Evolutionary conservation across 345 rosid species (phyloP).

Genomic region (Salix udensis): DNA sequence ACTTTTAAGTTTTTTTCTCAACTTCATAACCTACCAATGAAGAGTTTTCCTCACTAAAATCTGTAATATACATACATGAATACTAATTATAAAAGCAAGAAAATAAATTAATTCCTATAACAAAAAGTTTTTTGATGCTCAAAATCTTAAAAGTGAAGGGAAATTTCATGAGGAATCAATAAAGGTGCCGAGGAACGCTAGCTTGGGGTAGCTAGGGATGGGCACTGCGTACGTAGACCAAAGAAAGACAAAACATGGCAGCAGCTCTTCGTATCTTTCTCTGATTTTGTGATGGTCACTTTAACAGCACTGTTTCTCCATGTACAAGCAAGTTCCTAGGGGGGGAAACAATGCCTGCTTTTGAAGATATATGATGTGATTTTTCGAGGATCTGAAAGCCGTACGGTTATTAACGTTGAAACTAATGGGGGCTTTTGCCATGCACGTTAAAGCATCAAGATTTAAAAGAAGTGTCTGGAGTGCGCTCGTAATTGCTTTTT

Average conservation of each 20-base stretch:
- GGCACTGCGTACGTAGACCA: background rate
- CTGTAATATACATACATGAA: background rate
- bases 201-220: background rate
- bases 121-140: too few species aligned
- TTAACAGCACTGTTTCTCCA: background rate
- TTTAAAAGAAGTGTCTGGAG: too few species aligned
- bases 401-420: background rate
- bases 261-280: background rate
- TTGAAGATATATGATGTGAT: background rate
- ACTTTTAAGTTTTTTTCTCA: too few species aligned
- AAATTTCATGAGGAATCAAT: background rate
- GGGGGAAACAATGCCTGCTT: background rate
- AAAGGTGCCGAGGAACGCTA: background rate
- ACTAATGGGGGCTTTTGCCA: background rate
- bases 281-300: background rate
- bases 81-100: too few species aligned
- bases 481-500: too few species aligned
- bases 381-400: background rate
- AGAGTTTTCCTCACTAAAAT: background rate
- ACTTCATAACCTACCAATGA: background rate
- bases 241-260: too few species aligned
- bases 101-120: too few species aligned
- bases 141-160: conserved; percentile 10
- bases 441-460: background rate
- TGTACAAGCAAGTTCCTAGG: background rate